Evolutionary conservation across 1,284 basidiomycete genomes (phyloP).

Genomic region (Apiotrichum gamsii): DNA sequence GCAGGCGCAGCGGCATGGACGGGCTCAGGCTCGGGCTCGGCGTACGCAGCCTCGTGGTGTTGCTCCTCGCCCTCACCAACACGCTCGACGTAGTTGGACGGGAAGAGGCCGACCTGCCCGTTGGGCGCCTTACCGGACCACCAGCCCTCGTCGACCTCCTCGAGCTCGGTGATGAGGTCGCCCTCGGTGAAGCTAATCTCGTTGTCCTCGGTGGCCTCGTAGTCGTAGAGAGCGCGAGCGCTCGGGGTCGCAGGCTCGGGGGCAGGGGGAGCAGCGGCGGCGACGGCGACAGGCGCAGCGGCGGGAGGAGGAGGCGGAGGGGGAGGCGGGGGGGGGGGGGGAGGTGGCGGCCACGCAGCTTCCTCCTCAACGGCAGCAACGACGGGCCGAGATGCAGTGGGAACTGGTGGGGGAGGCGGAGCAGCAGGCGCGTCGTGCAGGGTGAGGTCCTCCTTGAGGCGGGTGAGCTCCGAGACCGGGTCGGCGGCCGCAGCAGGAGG

Average conservation of each 20-base stretch:
- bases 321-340: slow-evolving; percentile 1
- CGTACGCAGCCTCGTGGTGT: slow-evolving; percentile 44
- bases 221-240: slow-evolving; percentile 47
- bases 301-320: slow-evolving; percentile 2
- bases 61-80: slow-evolving; percentile 35
- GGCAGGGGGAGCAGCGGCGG: not conserved
- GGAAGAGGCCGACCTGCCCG: slow-evolving; percentile 58
- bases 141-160: slow-evolving; percentile 59
- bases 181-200: slow-evolving; percentile 79
- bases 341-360: not conserved
- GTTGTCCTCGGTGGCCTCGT: slow-evolving; percentile 81
- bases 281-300: not conserved
- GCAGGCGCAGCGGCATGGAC: slow-evolving; percentile 36
- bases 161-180: slow-evolving; percentile 64
- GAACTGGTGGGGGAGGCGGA: slow-evolving; percentile 37
- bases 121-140: slow-evolving; percentile 66
- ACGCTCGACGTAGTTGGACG: slow-evolving; percentile 75
- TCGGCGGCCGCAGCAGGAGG: slow-evolving; percentile 44
- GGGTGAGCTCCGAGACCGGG: slow-evolving; percentile 37
- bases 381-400: slow-evolving; percentile 23
- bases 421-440: slow-evolving; percentile 32
- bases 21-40: slow-evolving; percentile 45
- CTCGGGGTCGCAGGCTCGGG: slow-evolving; percentile 13
- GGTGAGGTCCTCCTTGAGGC: slow-evolving; percentile 41
- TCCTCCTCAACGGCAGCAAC: not conserved